These are phyloP conservation scores for Sarocladiaceae sp. DNA, from an alignment of 2,329 filamentous ascomycete species.

Conservation along the genomic window DNA sequence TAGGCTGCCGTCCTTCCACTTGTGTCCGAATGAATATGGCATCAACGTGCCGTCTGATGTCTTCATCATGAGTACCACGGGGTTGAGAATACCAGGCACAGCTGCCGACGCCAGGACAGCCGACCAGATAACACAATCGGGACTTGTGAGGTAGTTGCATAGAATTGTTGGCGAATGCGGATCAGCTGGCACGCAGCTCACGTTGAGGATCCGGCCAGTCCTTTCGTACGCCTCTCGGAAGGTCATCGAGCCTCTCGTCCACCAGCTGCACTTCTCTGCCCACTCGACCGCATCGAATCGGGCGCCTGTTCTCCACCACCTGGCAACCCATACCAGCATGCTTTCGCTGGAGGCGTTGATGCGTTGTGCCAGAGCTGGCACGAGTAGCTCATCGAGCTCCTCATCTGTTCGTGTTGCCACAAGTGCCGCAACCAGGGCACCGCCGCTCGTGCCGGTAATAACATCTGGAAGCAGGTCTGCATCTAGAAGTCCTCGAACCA, in stretches of 20 bases:
- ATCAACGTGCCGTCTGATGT: conserved; percentile 67
- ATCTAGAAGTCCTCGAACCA: conserved; percentile 83
- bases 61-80: conserved; percentile 90
- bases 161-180: conserved; percentile 88
- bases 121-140: conserved; percentile 98
- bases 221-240: conserved; percentile 92
- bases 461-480: conserved; percentile 82
- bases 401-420: conserved; percentile 87
- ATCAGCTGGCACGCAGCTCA: conserved; percentile 91
- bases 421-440: conserved; percentile 80
- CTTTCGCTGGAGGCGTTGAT: conserved; percentile 83
- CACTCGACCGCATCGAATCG: conserved; percentile 91
- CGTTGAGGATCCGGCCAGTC: conserved; percentile 90
- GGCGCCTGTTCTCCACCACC: conserved; percentile 91
- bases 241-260: conserved; percentile 82
- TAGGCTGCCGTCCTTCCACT: conserved; percentile 96
- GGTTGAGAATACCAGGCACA: conserved; percentile 92
- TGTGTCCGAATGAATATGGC: conserved; percentile 95
- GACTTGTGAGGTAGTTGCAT: conserved; percentile 89
- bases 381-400: conserved; percentile 76
- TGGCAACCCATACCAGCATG: conserved; percentile 65
- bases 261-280: conserved; percentile 83
- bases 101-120: conserved; percentile 91
- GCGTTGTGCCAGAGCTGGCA: conserved; percentile 76
- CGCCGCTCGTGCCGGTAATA: conserved; percentile 93